Evolutionary conservation across 225 moss, liverwort and hornwort genomes (phyloP), one percentile per base, ranked within the genome.

Genomic region (Marchantia paleacea): DNA sequence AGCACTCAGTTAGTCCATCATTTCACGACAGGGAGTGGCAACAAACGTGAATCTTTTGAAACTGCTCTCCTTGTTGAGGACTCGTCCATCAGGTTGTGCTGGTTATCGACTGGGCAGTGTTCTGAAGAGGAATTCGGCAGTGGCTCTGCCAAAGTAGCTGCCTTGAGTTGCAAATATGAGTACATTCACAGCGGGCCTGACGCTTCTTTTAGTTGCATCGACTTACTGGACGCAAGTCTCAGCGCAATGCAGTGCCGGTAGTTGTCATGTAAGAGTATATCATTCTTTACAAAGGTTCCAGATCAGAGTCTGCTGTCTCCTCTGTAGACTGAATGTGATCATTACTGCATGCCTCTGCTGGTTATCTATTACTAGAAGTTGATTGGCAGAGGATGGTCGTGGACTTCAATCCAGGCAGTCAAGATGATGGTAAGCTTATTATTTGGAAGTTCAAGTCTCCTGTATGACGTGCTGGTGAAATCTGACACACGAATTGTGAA

Each of bases 121-220:
- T 10, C 11, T n/a, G n/a, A 9, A 49, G 50, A 24, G 10, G 24
- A 7, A 3, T 72, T 72, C 50, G 72, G n/a, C 9, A 2, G 12
- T 20, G n/a, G 22, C 50, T 50, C 10, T 12, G 73, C 20, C 29
- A 28, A 25, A 54, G 26, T 15, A 18, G 25, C 54, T 24, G 14
- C 4, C n/a, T 6, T n/a, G 28, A 72, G n/a, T 8, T 10, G 50
- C 50, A 72, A 52, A 75, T 28, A 76, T 76, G 75, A 26, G 20
- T 53, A 47, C 3, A 16, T 76, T 57, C 57, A 75, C 55, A 15
- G 22, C 52, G 12, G 55, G 16, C 75, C 60, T 76, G 75, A 76
- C 58, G 39, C 20, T 76, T 5, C 75, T 76, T 31, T 22, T 76
- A 47, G 39, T 60, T 7, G 39, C 6, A 47, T 76, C 75, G 39